Evolutionary conservation across 306 rosid species (phyloP).

Genomic region (Gillenia trifoliata): DNA sequence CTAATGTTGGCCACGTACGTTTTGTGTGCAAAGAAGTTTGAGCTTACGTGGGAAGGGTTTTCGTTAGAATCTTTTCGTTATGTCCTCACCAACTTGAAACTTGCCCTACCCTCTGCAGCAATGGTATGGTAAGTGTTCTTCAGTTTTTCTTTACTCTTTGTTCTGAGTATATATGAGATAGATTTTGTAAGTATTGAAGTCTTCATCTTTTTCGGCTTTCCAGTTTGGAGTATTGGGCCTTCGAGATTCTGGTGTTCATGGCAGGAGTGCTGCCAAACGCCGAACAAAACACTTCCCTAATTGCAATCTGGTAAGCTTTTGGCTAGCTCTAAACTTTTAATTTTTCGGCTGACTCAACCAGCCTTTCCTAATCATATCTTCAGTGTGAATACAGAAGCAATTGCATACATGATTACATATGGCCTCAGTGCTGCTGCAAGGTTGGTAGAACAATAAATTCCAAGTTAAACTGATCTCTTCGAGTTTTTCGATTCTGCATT

Average conservation of each 20-base stretch:
- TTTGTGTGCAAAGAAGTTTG: slow-evolving; percentile 35
- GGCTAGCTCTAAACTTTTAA: background rate
- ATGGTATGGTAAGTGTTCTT: slow-evolving; percentile 68
- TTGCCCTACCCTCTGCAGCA: slow-evolving; percentile 74
- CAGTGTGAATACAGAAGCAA: slow-evolving; percentile 65
- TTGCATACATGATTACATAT: slow-evolving; percentile 62
- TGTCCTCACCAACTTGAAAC: slow-evolving; percentile 43
- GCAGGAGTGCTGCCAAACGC: slow-evolving; percentile 75
- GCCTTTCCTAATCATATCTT: background rate
- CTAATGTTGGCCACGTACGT: slow-evolving; percentile 40
- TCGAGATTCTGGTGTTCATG: slow-evolving; percentile 72
- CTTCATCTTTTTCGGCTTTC: slow-evolving; percentile 7
- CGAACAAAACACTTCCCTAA: slow-evolving; percentile 60
- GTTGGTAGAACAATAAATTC: slow-evolving; percentile 23
- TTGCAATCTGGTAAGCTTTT: slow-evolving; percentile 72
- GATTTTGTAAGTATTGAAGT: background rate
- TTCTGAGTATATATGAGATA: background rate
- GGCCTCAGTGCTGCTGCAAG: slow-evolving; percentile 92
- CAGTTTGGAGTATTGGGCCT: slow-evolving; percentile 85
- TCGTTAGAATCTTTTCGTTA: slow-evolving; percentile 43
- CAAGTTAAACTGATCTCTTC: background rate
- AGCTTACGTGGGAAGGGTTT: slow-evolving; percentile 80
- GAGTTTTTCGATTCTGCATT: slow-evolving; percentile 1
- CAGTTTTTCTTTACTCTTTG: background rate
- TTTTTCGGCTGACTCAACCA: background rate